Base-by-base conservation (phyloP, 768 basidiomycete genomes). In the Panaeolus papilionaceus region DNA sequence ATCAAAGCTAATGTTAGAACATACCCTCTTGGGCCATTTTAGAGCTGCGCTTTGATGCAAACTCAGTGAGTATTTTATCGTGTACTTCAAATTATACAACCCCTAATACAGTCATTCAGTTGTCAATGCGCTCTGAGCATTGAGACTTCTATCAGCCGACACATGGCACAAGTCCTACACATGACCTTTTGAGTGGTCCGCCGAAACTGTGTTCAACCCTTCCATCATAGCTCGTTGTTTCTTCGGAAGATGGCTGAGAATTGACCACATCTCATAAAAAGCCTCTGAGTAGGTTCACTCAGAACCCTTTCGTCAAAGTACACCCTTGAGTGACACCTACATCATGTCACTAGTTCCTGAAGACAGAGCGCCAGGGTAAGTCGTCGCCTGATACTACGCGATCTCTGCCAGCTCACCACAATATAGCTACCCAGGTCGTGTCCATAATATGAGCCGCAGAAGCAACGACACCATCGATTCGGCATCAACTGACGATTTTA, bases 211-310 rank as follows among this genome's bases (percentile, higher is more conserved):
- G 54, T 58, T 51, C 20, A 51, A 4, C 23, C 49, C 10, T 51
- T 37, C 54, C 54, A 58, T 58, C 54, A 58, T 28, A 33, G 26
- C 28, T 58, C 54, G 54, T 28, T 12, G 28, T 33, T 58, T 58
- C 33, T 28, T 58, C 54, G 54, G 54, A 58, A 58, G 10, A 28
- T 58, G 54, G 54, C 20, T 58, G 54, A 58, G 26, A 58, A 33
- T 33, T 58, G 16, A 33, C 23, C 20, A 26, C 6, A 6, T 6
- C 47, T 49, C 47, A 58, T 28, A 28, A 58, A 28, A 58, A 33
- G 54, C 26, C 54, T 16, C 28, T 58, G 33, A 12, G 16, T 20
- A 4, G 23, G 20, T 26, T 49, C 20, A 7, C 12, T 8, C 12
- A 7, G 14, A 49, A 49, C 47, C 47, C 20, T 49, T 49, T 49